Evolutionary conservation across 2,329 filamentous ascomycete genomes (phyloP), one percentile per base, ranked within the genome.

Genomic region (Davidsoniella neocaledoniae): DNA sequence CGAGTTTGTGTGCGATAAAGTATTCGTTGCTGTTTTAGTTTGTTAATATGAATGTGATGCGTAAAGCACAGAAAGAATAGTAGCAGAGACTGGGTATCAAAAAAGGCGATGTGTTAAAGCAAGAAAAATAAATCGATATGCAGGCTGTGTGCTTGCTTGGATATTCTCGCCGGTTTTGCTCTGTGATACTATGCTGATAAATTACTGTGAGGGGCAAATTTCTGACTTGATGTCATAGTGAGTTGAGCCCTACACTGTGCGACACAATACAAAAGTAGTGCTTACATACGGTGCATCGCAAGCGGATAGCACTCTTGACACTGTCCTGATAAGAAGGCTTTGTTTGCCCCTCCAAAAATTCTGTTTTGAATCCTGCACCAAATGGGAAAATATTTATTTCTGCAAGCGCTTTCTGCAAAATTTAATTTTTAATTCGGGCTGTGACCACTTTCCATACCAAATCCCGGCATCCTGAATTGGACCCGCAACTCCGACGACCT

Each of bases 201-300:
- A 53, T 52, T 46, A 14, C 21, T 36, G 19, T 46, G 52, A 52
- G 48, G 52, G 52, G 52, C 49, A 54, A 48, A 42, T 54, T 48
- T 54, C 43, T 36, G 14, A 16, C 9, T 48, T 53, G 48, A 53
- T 53, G 51, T 53, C 48, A 53, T 53, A 53, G 40, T 48, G 51
- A 53, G 48, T 50, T 23, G 40, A 43, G 39, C 43, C 36, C 44
- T 50, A 45, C 48, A 53, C 51, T 50, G 43, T 53, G 36, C 40
- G 39, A 3, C 23, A 37, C 19, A 14, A 21, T 12, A 29, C 3
- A 40, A 6, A 9, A 6, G 19, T 9, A 4, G 7, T 17, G 3
- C 1, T 7, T 4, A 14, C 9, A 14, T 33, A 29, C 47, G n/a
- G 51, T 53, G 43, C 12, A 6, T 5, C 1, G 5, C 0, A 9